phyloP scores from a whole-genome alignment of 2,329 filamentous ascomycete species.

The Podosphaera xanthii region DNA sequence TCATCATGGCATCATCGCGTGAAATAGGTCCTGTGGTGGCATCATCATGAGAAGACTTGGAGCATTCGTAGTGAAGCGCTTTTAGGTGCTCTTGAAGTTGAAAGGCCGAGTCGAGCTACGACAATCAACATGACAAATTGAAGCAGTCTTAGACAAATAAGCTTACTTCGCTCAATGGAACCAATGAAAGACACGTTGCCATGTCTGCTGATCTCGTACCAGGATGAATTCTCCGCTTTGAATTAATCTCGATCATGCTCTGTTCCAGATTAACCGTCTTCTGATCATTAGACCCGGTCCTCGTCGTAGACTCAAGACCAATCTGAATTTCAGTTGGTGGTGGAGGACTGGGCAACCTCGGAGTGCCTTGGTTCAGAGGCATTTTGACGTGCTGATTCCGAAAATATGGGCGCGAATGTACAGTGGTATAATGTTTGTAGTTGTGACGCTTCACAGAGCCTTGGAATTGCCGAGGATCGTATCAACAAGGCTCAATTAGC shows the following conservation, averaged over 20 bases:
- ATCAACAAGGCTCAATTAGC: background rate
- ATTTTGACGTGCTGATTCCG: constrained; percentile 17
- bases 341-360: constrained; percentile 81
- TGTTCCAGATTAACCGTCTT: constrained; percentile 31
- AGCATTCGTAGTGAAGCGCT: constrained; percentile 68
- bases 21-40: constrained; percentile 45
- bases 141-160: background rate
- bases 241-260: constrained; percentile 44
- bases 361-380: constrained; percentile 51
- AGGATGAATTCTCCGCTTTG: constrained; percentile 67
- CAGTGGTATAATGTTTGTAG: background rate
- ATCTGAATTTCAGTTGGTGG: constrained; percentile 90
- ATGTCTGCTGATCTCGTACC: constrained; percentile 86
- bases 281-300: constrained; percentile 36
- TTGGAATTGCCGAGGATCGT: background rate
- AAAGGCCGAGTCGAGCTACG: constrained; percentile 83
- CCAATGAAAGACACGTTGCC: constrained; percentile 70
- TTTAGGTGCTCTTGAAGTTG: constrained; percentile 94
- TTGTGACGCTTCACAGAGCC: background rate
- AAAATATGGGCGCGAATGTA: background rate
- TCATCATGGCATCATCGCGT: constrained; percentile 47
- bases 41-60: constrained; percentile 31
- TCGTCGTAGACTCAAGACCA: constrained; percentile 50
- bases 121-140: background rate
- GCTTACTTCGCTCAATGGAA: constrained; percentile 62